A percentile compares a stretch with the other conserved stretches of the same genome.
Evolutionary conservation across 2,329 filamentous ascomycete species (phyloP).

Genomic region (Sclerotinia minor): DNA sequence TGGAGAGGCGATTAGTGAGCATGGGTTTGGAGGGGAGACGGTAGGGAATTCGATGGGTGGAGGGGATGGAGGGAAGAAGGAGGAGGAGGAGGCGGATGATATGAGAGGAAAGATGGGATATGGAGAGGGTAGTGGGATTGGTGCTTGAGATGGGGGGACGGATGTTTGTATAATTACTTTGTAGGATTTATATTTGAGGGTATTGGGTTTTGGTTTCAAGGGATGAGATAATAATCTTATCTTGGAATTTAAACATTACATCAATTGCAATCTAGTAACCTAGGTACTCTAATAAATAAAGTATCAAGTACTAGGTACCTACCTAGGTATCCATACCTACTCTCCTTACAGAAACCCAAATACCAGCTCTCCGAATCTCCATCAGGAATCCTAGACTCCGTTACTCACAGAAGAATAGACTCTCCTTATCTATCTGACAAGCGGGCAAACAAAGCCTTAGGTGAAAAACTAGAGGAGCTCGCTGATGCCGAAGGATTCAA

Average conservation of each 20-base stretch:
- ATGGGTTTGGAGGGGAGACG: slow-evolving; percentile 56
- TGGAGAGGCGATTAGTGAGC: slow-evolving; percentile 56
- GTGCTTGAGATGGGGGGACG: slow-evolving; percentile 47
- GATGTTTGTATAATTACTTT: not conserved
- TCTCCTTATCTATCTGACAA: too few relatives aligned
- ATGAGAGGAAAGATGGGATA: slow-evolving; percentile 54
- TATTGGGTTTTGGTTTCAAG: not conserved
- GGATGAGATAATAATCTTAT: too few relatives aligned
- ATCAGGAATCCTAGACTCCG: not conserved
- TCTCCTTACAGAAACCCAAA: too few relatives aligned
- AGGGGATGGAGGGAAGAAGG: slow-evolving; percentile 44
- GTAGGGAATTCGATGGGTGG: slow-evolving; percentile 38
- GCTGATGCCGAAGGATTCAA: not conserved
- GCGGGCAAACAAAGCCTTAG: too few relatives aligned
- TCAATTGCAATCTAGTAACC: too few relatives aligned
- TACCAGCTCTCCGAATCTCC: not conserved
- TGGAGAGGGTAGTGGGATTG: slow-evolving; percentile 55
- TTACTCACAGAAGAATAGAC: not conserved
- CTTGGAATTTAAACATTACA: too few relatives aligned
- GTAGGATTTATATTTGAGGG: not conserved
- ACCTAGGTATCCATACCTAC: too few relatives aligned
- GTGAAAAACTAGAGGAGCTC: not conserved
- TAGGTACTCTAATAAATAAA: too few relatives aligned
- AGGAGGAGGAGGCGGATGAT: slow-evolving; percentile 38
- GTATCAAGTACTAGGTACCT: too few relatives aligned